These are phyloP conservation scores for Nelumbo lutea DNA, from an alignment of 164 flowering plant genomes.

Conservation along the genomic window DNA sequence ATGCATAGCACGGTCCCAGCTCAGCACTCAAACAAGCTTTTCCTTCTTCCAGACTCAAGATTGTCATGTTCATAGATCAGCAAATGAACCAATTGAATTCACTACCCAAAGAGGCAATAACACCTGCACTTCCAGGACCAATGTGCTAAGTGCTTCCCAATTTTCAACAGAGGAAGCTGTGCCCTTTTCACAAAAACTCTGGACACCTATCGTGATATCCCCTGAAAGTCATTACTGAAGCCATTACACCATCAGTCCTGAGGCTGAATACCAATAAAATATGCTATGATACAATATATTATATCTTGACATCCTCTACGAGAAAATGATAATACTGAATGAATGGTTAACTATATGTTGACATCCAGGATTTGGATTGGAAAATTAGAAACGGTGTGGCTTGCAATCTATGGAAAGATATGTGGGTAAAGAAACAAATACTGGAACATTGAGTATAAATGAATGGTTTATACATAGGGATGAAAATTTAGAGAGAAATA, in stretches of 20 bases:
- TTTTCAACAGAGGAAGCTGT: conserved; percentile 1
- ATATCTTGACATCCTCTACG: not conserved
- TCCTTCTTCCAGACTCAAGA: not conserved
- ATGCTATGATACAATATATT: no score
- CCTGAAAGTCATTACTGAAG: conserved; percentile 5
- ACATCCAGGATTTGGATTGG: no score
- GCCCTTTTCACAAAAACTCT: conserved; percentile 13
- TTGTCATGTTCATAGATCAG: not conserved
- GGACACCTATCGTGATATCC: conserved; percentile 3
- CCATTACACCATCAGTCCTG: not conserved
- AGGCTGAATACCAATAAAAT: not conserved
- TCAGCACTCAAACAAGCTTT: conserved; percentile 3
- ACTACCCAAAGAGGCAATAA: not conserved
- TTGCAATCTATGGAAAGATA: no score
- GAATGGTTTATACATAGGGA: no score
- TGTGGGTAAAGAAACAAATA: not conserved
- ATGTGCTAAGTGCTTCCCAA: not conserved
- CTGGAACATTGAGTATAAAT: not conserved
- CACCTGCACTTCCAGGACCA: not conserved
- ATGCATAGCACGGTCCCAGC: conserved; percentile 3
- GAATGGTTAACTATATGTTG: not conserved
- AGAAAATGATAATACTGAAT: not conserved
- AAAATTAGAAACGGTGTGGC: no score
- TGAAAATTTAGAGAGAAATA: no score
- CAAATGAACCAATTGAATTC: not conserved